phyloP scores from a whole-genome alignment of 2,329 filamentous ascomycete genomes.

The Hirsutella minnesotensis region DNA sequence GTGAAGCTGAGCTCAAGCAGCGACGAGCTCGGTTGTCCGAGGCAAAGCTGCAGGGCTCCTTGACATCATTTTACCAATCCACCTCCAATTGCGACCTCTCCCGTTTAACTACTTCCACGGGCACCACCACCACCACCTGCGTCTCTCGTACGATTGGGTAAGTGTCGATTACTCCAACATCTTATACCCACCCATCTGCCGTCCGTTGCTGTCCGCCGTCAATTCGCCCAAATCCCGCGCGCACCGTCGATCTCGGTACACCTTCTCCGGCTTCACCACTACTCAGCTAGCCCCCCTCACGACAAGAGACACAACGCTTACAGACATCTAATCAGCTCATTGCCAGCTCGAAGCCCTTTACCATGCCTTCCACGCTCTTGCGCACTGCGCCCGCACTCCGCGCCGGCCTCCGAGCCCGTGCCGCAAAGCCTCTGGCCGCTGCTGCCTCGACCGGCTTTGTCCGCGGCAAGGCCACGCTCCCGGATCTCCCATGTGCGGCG shows the following conservation, averaged over 20 bases:
- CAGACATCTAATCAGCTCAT: background rate
- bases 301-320: background rate
- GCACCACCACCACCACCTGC: constrained; percentile 8
- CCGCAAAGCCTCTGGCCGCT: constrained; percentile 49
- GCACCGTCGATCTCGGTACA: too few relatives aligned
- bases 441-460: constrained; percentile 65
- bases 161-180: background rate
- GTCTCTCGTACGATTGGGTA: too few relatives aligned
- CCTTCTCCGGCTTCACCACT: too few relatives aligned
- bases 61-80: constrained; percentile 1
- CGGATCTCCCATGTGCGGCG: constrained; percentile 57
- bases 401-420: constrained; percentile 57
- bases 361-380: constrained; percentile 68
- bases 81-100: background rate
- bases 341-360: background rate
- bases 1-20: constrained; percentile 4
- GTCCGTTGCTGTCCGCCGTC: background rate
- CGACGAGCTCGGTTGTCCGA: background rate
- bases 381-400: constrained; percentile 57
- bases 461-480: constrained; percentile 83
- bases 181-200: background rate
- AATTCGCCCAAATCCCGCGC: too few relatives aligned
- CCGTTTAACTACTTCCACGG: too few relatives aligned
- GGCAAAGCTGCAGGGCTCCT: background rate
- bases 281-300: background rate